Evolutionary conservation across 192 early-diverging fungal genomes (phyloP).

Genomic region (Gamsiella multidivaricata): DNA sequence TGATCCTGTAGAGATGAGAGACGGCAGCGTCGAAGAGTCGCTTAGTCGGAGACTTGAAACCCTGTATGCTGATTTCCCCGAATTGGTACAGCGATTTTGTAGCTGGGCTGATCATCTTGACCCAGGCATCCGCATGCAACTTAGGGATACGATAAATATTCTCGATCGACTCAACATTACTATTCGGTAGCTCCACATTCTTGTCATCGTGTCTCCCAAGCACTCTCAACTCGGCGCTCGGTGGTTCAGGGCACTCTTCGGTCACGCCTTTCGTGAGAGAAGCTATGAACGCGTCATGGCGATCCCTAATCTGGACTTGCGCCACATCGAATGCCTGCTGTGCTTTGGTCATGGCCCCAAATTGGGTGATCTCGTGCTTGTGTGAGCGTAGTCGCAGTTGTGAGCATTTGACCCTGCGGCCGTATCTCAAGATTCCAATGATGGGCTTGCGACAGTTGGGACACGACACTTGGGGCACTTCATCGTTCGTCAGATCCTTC

Average conservation of each 20-base stretch:
- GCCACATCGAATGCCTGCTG: slow-evolving; percentile 10
- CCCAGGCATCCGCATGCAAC: slow-evolving; percentile 19
- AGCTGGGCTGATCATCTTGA: background rate
- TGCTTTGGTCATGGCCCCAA: background rate
- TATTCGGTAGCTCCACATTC: background rate
- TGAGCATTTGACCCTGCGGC: slow-evolving; percentile 46
- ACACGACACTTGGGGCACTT: slow-evolving; percentile 40
- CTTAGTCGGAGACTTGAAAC: slow-evolving; percentile 23
- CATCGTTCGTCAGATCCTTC: slow-evolving; percentile 14
- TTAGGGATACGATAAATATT: slow-evolving; percentile 19
- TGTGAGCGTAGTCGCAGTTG: slow-evolving; percentile 35
- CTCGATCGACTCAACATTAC: background rate
- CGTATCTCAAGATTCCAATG: slow-evolving; percentile 44
- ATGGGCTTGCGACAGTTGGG: slow-evolving; percentile 60
- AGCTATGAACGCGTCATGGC: background rate
- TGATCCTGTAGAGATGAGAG: slow-evolving; percentile 38
- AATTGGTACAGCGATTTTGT: background rate
- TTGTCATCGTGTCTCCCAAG: background rate
- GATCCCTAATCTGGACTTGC: background rate
- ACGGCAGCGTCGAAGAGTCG: slow-evolving; percentile 40
- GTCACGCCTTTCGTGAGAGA: background rate
- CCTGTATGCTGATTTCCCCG: background rate
- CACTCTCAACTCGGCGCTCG: too few relatives aligned
- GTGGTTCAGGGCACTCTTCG: too few relatives aligned
- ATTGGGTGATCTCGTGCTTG: slow-evolving; percentile 20